Conservation (phyloP, 106 monocot species). For the Dendrobium nobile region DNA sequence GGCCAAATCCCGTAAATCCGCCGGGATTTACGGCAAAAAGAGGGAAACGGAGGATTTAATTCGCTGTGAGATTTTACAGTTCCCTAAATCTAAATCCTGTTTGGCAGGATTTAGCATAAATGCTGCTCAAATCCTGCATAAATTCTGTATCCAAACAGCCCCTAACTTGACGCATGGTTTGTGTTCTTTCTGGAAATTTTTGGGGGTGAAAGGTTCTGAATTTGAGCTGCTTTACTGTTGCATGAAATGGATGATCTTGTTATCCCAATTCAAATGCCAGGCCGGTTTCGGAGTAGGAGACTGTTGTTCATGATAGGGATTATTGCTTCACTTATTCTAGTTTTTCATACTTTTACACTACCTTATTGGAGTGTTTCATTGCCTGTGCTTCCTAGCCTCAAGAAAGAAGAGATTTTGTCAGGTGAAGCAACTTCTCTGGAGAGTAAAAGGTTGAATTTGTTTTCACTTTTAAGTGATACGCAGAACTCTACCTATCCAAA, state of each 20-base stretch:
- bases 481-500: background rate
- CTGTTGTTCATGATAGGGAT: slow-evolving; percentile 23
- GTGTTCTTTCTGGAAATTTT: background rate
- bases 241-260: slow-evolving; percentile 4
- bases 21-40: too few species aligned
- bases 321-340: slow-evolving; percentile 24
- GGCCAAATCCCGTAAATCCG: too few species aligned
- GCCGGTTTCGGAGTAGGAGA: slow-evolving; percentile 17
- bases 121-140: background rate
- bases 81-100: too few species aligned
- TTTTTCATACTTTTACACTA: slow-evolving; percentile 31
- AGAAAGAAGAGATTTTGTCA: slow-evolving; percentile 2
- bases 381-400: slow-evolving; percentile 11
- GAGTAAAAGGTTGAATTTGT: background rate
- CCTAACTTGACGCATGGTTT: background rate
- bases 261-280: background rate
- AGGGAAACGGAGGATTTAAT: too few species aligned
- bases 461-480: slow-evolving; percentile 14
- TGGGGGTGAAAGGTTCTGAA: background rate
- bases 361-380: slow-evolving; percentile 14
- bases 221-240: background rate
- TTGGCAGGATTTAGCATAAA: too few species aligned
- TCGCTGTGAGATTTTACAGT: too few species aligned
- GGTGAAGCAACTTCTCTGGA: background rate
- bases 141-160: background rate